Evolutionary conservation across 1,284 basidiomycete species (phyloP).

Genomic region (Cryptococcus amylolentus): DNA sequence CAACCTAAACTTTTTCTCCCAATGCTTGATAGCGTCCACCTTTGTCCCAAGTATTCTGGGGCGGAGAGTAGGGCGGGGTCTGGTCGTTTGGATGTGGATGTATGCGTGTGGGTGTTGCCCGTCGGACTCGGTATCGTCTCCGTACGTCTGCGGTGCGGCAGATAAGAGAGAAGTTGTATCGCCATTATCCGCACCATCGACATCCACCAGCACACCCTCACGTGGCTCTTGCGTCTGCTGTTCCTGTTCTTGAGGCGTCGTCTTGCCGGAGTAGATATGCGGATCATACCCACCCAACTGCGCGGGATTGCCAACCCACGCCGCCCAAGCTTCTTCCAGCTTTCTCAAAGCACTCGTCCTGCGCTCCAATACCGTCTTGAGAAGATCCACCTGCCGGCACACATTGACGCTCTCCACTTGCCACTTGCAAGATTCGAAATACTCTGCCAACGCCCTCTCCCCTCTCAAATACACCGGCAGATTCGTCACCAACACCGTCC

Average conservation of each 20-base stretch:
- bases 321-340: slow-evolving; percentile 80
- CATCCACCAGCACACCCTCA: neutral
- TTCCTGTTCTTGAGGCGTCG: slow-evolving; percentile 54
- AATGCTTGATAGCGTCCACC: slow-evolving; percentile 80
- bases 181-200: neutral
- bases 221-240: slow-evolving; percentile 53
- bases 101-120: slow-evolving; percentile 6
- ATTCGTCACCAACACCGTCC: slow-evolving; percentile 83
- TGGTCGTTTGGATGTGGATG: slow-evolving; percentile 27
- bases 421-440: slow-evolving; percentile 73
- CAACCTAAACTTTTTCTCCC: slow-evolving; percentile 70
- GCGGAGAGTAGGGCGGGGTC: slow-evolving; percentile 35
- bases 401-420: slow-evolving; percentile 66
- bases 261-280: slow-evolving; percentile 26
- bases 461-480: slow-evolving; percentile 78
- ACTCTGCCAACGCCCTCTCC: slow-evolving; percentile 81
- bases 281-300: slow-evolving; percentile 34
- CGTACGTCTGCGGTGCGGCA: slow-evolving; percentile 4
- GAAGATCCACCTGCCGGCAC: slow-evolving; percentile 71
- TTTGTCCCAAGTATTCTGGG: slow-evolving; percentile 50
- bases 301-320: slow-evolving; percentile 86
- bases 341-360: slow-evolving; percentile 72
- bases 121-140: neutral
- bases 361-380: slow-evolving; percentile 69
- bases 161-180: neutral